Evolutionary conservation across 192 early-diverging fungal genomes (phyloP), one percentile per base, ranked within the genome.

Genomic region (Geranomyces michiganensis): DNA sequence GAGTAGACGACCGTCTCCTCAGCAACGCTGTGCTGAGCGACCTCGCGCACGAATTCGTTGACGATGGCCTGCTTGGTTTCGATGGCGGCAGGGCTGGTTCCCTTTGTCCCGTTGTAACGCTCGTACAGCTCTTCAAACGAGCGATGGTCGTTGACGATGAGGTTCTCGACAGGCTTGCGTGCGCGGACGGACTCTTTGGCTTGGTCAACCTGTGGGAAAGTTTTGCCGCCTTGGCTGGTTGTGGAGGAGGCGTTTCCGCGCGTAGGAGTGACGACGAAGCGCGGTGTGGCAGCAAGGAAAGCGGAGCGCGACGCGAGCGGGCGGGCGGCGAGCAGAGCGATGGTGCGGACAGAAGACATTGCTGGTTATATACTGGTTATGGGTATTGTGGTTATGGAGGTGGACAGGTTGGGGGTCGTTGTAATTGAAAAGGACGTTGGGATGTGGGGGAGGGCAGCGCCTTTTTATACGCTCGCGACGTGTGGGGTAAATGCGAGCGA

Each of bases 61-160:
- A 68, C 55, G 32, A 68, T 68, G 9, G 67, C 67, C 67, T 68
- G 60, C 36, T 62, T 24, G 17, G 22, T 15, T 13, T 46, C 65
- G 36, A 46, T 43, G 22, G 41, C 21, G 9, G 29, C 65, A 13
- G 41, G 36, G 10, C 22, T 15, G 26, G 41, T 48, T 5, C 65
- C 65, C 41, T 45, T 49, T n/a, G 29, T 44, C 44, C 45, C 21
- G 7, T 56, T 12, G 36, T 56, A 68, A 19, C 67, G 10, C 15
- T 53, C 22, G 36, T 56, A 68, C 15, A 68, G 67, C 67, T 68
- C 67, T 30, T 68, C 67, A 56, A 68, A 68, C n/a, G 67, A 68
- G 19, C 53, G 31, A 26, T 68, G 67, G 32, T 68, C 67, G 55
- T 68, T 68, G 36, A 21, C 56, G 67, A 68, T 68, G n/a, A 68